phyloP scores from a whole-genome alignment of 1,139 yeast species.

The Yamadazyma jaroonii region DNA sequence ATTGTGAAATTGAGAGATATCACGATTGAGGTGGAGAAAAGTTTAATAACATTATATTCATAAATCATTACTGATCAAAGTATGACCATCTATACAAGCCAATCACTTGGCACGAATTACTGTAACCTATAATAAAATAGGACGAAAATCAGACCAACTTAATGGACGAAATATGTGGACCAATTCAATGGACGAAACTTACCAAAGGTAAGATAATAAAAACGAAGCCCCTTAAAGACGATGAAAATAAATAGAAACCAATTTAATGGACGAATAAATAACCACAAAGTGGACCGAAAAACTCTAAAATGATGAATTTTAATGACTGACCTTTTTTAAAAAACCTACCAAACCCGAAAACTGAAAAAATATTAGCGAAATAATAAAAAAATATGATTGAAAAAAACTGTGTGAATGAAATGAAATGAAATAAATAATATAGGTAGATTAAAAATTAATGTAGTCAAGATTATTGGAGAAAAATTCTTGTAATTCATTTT shows the following conservation, averaged over 20 bases:
- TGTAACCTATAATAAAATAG: too few species aligned
- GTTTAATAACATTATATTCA: conserved; percentile 1
- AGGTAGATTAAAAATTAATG: neutral
- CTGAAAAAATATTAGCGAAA: neutral
- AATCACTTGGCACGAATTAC: too few species aligned
- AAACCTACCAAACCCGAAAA: neutral
- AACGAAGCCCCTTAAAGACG: conserved; percentile 4
- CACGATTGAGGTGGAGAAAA: neutral
- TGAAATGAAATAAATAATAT: neutral
- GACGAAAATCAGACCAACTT: conserved; percentile 5
- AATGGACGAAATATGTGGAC: conserved; percentile 10
- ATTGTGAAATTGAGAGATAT: too few species aligned
- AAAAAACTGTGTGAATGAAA: conserved; percentile 2
- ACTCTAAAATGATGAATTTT: neutral
- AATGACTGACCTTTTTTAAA: neutral
- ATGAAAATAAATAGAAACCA: conserved; percentile 8
- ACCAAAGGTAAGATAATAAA: neutral
- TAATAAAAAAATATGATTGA: conserved; percentile 5
- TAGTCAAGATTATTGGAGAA: neutral
- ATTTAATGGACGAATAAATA: conserved; percentile 10
- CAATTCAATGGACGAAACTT: neutral
- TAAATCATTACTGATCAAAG: conserved; percentile 5
- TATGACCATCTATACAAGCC: neutral
- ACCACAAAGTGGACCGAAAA: conserved; percentile 1
- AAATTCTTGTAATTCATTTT: neutral